These are phyloP conservation scores for Fusarium vanettenii DNA, from an alignment of 2,329 filamentous ascomycete species.

Conservation along the genomic window DNA sequence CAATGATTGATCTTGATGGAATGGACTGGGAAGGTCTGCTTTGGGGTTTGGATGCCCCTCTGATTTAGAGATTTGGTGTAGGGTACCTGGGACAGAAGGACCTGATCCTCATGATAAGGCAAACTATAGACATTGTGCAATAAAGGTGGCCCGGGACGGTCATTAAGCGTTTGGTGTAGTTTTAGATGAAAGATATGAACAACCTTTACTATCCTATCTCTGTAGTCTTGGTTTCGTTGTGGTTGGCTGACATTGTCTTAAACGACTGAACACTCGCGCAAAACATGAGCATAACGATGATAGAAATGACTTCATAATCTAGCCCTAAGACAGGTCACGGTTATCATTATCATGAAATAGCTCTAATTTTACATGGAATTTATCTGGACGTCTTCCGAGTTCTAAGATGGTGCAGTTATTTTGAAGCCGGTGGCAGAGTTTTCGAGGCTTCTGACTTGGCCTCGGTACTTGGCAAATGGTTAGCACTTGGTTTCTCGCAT, in stretches of 20 bases:
- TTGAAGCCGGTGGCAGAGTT: constrained; percentile 20
- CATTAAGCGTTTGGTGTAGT: background rate
- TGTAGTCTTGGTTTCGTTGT: background rate
- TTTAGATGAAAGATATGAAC: background rate
- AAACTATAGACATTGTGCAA: background rate
- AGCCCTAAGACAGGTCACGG: background rate
- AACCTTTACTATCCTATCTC: background rate
- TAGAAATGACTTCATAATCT: background rate
- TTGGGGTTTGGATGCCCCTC: constrained; percentile 49
- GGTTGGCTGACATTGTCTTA: background rate
- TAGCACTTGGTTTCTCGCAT: background rate
- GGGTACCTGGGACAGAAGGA: background rate
- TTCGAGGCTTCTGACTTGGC: constrained; percentile 17
- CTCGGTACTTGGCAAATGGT: constrained; percentile 13
- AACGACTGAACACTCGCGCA: background rate
- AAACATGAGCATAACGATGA: no score
- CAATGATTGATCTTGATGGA: constrained; percentile 47
- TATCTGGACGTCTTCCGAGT: background rate
- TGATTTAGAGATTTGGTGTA: constrained; percentile 38
- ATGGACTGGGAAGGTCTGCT: constrained; percentile 52
- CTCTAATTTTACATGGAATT: background rate
- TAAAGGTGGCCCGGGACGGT: background rate
- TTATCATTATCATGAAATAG: background rate
- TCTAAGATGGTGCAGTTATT: background rate
- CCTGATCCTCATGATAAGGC: background rate